phyloP scores from a whole-genome alignment of 148 eudicot genomes.

The Salicornia ramosissima region DNA sequence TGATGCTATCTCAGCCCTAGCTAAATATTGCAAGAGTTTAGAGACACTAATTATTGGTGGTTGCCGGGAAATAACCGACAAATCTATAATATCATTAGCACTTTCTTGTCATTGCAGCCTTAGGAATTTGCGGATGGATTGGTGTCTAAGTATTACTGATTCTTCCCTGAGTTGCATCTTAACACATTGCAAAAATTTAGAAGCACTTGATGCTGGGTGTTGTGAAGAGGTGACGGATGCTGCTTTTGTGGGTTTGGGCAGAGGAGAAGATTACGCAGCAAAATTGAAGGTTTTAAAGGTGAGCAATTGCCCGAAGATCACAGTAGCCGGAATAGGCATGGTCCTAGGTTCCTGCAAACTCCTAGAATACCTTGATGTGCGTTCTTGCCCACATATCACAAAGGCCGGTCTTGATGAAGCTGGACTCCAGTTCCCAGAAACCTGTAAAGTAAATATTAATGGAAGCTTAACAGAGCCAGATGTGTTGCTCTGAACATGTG shows the following conservation, averaged over 20 bases:
- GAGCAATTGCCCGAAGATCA: conserved; percentile 78
- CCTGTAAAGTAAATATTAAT: conserved; percentile 66
- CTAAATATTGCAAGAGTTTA: conserved; percentile 55
- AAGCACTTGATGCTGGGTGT: conserved; percentile 79
- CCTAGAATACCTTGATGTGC: conserved; percentile 80
- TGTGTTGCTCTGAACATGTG: conserved; percentile 34
- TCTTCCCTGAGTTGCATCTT: conserved; percentile 55
- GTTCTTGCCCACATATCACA: conserved; percentile 78
- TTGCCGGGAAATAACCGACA: conserved; percentile 60
- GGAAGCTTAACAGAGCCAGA: conserved; percentile 67
- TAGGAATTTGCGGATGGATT: conserved; percentile 73
- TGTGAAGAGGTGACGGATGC: conserved; percentile 88
- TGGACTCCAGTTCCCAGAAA: conserved; percentile 58
- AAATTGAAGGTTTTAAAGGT: conserved; percentile 59
- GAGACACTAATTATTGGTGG: conserved; percentile 89
- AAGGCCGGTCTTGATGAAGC: conserved; percentile 63
- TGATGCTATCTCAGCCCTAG: conserved; percentile 54
- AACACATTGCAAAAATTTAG: conserved; percentile 53
- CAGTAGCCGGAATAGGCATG: conserved; percentile 51
- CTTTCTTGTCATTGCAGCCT: conserved; percentile 48
- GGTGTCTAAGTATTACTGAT: conserved; percentile 83
- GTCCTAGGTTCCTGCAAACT: conserved; percentile 54
- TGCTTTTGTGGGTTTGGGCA: conserved; percentile 56
- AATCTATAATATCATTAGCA: conserved; percentile 54
- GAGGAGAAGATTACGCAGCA: conserved; percentile 35